Evolutionary conservation across 495 filamentous ascomycete species (phyloP), one percentile per base, ranked within the genome.

Genomic region (Hypoxylon fragiforme): DNA sequence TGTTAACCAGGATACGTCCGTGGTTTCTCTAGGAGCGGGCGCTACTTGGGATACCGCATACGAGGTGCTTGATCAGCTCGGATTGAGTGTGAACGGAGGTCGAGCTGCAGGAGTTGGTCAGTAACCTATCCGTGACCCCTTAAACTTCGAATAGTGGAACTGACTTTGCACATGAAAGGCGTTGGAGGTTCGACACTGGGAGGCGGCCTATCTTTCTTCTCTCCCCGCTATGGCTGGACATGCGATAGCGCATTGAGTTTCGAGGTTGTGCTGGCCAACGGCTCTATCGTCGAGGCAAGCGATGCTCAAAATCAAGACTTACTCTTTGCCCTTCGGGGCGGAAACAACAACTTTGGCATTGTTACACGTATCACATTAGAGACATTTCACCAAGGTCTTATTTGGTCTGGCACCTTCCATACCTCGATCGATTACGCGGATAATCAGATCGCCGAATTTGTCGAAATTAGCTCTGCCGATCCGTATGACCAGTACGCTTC

Each of bases 221-320:
- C 66, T 6, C 68, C 73, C 3, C 63, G 69, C 24, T 67, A 76
- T 30, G 83, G 82, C 14, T 81, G 68, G 69, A 70, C 76, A 2
- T 80, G 72, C 21, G 76, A 85, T 60, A 75, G 71, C 8, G 77
- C 80, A 0, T 45, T 65, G 7, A 71, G 67, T 19, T 82, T 73
- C 50, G 67, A 82, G 57, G 77, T 87, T 4, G 85, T 88, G 5
- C 76, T 88, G 8, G 82, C 81, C 2, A 73, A 85, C 51, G 79
- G 77, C 6, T 72, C 62, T 32, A 62, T 81, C 32, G 70, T 78
- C 8, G 60, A 67, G 1, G 73, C 71, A 4, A 75, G 77, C 5
- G 56, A 63, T 1, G 68, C 30, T 3, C 37, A 46, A 8, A 41
- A 80, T 55, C 13, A 68, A 1, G 81, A 83, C 55, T 70, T 84